Base-by-base conservation (phyloP, 352 stramenopile genomes). In the Phytophthora vignae region DNA sequence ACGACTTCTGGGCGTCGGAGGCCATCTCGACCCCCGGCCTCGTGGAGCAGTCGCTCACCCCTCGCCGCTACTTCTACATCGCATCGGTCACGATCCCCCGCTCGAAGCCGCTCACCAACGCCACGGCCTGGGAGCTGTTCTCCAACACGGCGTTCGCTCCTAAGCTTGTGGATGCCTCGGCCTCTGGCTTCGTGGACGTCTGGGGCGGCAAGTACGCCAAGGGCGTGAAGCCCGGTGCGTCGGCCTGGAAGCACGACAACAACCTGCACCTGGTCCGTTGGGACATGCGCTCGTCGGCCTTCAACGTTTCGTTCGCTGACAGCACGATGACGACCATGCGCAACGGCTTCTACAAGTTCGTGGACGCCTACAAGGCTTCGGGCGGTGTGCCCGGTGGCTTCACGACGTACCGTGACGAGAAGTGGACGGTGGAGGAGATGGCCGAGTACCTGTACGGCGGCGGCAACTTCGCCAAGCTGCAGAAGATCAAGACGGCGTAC, bases 171-270 rank as follows among this genome's bases (percentile, higher is more conserved):
- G 46, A 54, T 10, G 46, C 46, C 15, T 54, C 46, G n/a, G n/a
- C 46, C 46, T 54, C 46, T 1, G 46, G 46, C 46, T 54, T 54
- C 3, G 46, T 54, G 8, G 46, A 54, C 46, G 31, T 54, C 14
- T 54, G 46, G 46, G 46, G 46, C 19, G 46, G 46, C 46, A 54
- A 54, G 46, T 54, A 54, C 46, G 46, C 46, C 46, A 54, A 54
- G 46, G 46, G 46, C 19, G 46, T 54, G 9, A 54, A 29, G n/a
- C n/a, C 46, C 1, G 46, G 29, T 14, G 46, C 46, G n/a, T 54
- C 46, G 46, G 46, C 46, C 19, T 54, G 46, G 46, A 54, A 54
- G 46, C 46, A 54, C 46, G 46, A 54, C 46, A n/a, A 54, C 46
- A 9, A 10, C 2, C 46, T 54, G 19, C 46, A 54, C 21, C 19